These are phyloP conservation scores for Kokia cookei DNA, from an alignment of 441 rosid species.

Conservation along the genomic window DNA sequence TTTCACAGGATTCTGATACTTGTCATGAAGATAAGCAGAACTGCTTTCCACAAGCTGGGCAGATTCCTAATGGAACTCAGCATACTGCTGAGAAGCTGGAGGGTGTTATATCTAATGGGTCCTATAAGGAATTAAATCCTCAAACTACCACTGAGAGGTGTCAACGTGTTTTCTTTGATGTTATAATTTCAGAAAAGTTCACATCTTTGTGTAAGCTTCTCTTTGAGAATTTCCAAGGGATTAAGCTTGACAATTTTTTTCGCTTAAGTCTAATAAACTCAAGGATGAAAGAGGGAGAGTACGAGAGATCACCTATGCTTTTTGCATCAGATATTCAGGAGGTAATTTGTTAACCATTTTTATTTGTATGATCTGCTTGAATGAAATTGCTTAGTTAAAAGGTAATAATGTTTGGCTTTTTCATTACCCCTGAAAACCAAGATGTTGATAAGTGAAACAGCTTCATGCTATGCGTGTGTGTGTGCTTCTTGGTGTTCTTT, in stretches of 20 bases:
- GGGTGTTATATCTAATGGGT: conserved; percentile 30
- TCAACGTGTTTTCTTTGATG: conserved; percentile 54
- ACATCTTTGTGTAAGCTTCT: conserved; percentile 64
- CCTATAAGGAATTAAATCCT: conserved; percentile 22
- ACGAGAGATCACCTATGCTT: conserved; percentile 58
- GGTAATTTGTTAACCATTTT: conserved; percentile 33
- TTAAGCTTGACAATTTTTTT: conserved; percentile 46
- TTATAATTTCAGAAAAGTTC: conserved; percentile 69
- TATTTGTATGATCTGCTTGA: conserved; percentile 1
- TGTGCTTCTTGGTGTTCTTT: not conserved
- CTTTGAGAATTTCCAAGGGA: conserved; percentile 62
- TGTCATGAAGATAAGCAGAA: conserved; percentile 24
- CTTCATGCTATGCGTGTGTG: not conserved
- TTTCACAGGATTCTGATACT: conserved; percentile 41
- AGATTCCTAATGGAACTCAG: conserved; percentile 30
- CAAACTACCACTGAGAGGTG: conserved; percentile 47
- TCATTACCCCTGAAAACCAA: not conserved
- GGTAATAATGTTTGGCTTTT: not conserved
- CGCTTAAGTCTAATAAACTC: conserved; percentile 47
- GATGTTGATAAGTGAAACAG: not conserved
- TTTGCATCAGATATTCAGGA: conserved; percentile 55
- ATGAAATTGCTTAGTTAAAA: conserved; percentile 5
- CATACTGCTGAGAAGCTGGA: conserved; percentile 22
- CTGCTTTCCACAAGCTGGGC: conserved; percentile 21
- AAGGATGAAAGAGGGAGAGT: conserved; percentile 76